Evolutionary conservation across 2,329 filamentous ascomycete species (phyloP).

Genomic region (Coniochaeta ligniaria): DNA sequence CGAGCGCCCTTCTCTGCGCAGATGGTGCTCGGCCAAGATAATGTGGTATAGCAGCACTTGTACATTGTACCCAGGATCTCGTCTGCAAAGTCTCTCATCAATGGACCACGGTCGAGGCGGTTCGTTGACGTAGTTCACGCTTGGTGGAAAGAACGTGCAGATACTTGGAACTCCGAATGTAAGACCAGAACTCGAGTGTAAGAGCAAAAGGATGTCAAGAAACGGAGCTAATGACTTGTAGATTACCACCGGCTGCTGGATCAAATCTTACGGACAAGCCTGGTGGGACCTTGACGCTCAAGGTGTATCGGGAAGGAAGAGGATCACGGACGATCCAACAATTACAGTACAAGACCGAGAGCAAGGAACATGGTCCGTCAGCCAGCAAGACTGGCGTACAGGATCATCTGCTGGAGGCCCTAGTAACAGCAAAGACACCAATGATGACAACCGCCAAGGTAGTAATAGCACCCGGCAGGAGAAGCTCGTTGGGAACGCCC

Average conservation of each 20-base stretch:
- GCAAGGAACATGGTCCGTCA: too few relatives aligned
- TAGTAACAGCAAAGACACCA: slow-evolving; percentile 82
- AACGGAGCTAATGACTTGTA: background rate
- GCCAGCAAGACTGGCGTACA: too few relatives aligned
- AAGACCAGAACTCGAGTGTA: slow-evolving; percentile 1
- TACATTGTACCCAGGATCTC: too few relatives aligned
- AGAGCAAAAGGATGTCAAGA: background rate
- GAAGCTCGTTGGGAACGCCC: slow-evolving; percentile 87
- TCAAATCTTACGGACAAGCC: slow-evolving; percentile 34
- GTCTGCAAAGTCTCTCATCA: too few relatives aligned
- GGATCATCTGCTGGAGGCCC: slow-evolving; percentile 48
- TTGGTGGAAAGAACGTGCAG: slow-evolving; percentile 23
- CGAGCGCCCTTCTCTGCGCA: too few relatives aligned
- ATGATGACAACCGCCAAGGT: slow-evolving; percentile 92
- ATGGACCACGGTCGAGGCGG: too few relatives aligned
- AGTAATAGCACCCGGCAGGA: slow-evolving; percentile 89
- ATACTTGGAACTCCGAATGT: slow-evolving; percentile 26
- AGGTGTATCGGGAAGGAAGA: too few relatives aligned
- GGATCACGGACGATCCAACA: too few relatives aligned
- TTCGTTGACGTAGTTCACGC: slow-evolving; percentile 27
- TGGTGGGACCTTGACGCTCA: slow-evolving; percentile 37
- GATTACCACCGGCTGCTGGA: slow-evolving; percentile 28
- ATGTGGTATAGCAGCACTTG: too few relatives aligned
- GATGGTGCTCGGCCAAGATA: too few relatives aligned
- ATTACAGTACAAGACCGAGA: too few relatives aligned